Evolutionary conservation across 2,329 filamentous ascomycete species (phyloP).

Genomic region (Graphilbum sp.): DNA sequence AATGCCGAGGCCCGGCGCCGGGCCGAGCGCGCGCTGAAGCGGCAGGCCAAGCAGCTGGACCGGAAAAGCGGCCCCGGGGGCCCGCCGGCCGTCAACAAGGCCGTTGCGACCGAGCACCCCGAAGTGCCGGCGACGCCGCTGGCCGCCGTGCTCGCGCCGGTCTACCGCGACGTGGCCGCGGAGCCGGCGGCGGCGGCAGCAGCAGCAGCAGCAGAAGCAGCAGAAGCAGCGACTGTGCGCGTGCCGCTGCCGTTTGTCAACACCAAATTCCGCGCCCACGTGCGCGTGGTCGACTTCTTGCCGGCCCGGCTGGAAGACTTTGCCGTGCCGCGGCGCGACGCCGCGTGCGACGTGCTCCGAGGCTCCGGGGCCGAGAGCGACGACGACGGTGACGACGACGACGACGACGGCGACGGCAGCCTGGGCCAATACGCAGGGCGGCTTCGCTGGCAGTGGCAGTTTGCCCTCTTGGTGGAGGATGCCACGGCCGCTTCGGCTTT

Average conservation of each 20-base stretch:
- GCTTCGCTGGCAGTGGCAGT: conserved; percentile 64
- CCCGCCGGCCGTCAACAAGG: neutral
- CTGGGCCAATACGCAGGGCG: conserved; percentile 12
- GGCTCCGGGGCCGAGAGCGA: conserved; percentile 26
- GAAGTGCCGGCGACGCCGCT: conserved; percentile 20
- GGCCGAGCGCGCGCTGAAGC: neutral
- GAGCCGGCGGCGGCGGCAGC: conserved; percentile 17
- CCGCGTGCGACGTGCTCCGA: conserved; percentile 34
- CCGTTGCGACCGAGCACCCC: conserved; percentile 28
- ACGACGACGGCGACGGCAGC: conserved; percentile 10
- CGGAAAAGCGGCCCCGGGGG: neutral
- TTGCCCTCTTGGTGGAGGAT: conserved; percentile 65
- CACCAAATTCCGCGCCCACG: conserved; percentile 48
- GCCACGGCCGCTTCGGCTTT: conserved; percentile 28
- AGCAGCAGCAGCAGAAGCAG: no score
- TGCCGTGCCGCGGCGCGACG: conserved; percentile 27
- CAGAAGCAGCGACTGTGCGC: conserved; percentile 8
- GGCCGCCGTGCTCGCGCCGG: conserved; percentile 22
- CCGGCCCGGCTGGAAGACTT: conserved; percentile 60
- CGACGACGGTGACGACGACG: conserved; percentile 14
- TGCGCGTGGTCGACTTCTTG: conserved; percentile 70
- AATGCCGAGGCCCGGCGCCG: conserved; percentile 1
- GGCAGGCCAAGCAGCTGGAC: neutral
- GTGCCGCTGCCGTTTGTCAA: conserved; percentile 57
- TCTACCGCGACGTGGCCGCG: conserved; percentile 22